phyloP scores from a whole-genome alignment of 1,284 basidiomycete species.

The Irpex sp. region DNA sequence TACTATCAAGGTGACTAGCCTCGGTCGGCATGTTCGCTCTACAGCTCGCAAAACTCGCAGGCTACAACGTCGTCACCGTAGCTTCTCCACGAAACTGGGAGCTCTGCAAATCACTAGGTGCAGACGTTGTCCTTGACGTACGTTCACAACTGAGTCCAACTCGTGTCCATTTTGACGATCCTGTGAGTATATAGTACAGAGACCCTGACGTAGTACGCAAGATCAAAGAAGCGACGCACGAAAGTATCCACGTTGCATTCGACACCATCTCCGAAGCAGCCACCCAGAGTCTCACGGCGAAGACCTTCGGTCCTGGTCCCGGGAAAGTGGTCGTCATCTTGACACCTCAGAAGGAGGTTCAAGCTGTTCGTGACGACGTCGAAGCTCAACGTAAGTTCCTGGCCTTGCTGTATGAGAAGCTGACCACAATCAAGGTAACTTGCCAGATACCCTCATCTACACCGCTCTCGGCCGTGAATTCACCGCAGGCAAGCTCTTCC shows the following conservation, averaged over 20 bases:
- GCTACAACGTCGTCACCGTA: slow-evolving; percentile 39
- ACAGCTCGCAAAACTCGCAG: slow-evolving; percentile 39
- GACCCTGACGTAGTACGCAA: slow-evolving; percentile 20
- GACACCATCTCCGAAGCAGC: slow-evolving; percentile 20
- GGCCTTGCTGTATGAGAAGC: neutral
- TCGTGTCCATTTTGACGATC: neutral
- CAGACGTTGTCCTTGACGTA: slow-evolving; percentile 36
- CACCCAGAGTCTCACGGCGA: slow-evolving; percentile 12
- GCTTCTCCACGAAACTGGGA: slow-evolving; percentile 36
- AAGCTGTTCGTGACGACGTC: slow-evolving; percentile 8
- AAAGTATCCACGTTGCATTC: slow-evolving; percentile 19
- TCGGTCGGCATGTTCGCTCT: slow-evolving; percentile 42
- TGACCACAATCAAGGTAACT: neutral
- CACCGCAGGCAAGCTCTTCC: slow-evolving; percentile 6
- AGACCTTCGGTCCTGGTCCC: slow-evolving; percentile 14
- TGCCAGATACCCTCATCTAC: slow-evolving; percentile 19
- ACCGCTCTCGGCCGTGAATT: slow-evolving; percentile 20
- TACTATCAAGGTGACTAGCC: slow-evolving; percentile 11
- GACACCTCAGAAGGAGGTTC: slow-evolving; percentile 8
- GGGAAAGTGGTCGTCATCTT: slow-evolving; percentile 15
- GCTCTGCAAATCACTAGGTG: slow-evolving; percentile 37
- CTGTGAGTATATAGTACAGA: slow-evolving; percentile 17
- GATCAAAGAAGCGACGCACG: slow-evolving; percentile 22
- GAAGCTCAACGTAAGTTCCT: neutral
- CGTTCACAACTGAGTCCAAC: neutral